Conservation (phyloP, 306 rosid genomes). For the Glycine latifolia region DNA sequence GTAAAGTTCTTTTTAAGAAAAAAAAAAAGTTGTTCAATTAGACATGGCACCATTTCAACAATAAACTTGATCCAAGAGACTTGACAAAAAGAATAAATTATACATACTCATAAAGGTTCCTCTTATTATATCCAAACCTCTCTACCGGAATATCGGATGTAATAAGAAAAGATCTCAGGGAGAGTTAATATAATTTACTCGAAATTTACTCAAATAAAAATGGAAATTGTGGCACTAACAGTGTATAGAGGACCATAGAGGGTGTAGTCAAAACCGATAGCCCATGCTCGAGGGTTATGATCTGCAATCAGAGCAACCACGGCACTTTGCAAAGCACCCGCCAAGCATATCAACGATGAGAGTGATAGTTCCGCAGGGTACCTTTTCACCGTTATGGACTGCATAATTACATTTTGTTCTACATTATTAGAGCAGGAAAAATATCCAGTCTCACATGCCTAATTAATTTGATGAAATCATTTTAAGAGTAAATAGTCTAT, state of each 20-base stretch:
- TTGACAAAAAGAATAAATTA: not conserved
- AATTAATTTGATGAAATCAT: no score
- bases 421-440: not conserved
- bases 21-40: no score
- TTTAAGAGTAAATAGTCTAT: no score
- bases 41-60: not conserved
- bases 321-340: constrained; percentile 62
- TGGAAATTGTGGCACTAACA: constrained; percentile 44
- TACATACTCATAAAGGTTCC: not conserved
- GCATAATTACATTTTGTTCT: not conserved
- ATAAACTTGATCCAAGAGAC: not conserved
- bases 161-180: no score
- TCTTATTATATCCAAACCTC: no score
- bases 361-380: constrained; percentile 74
- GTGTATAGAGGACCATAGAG: constrained; percentile 72
- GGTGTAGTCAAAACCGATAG: constrained; percentile 61
- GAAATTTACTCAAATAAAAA: no score
- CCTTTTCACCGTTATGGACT: constrained; percentile 70
- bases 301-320: constrained; percentile 60
- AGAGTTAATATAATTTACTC: no score
- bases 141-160: no score
- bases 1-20: no score
- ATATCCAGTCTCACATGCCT: not conserved
- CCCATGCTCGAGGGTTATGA: constrained; percentile 63
- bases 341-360: constrained; percentile 68